Conservation (phyloP, 768 basidiomycete genomes). For the Guyanaporus albipodus region DNA sequence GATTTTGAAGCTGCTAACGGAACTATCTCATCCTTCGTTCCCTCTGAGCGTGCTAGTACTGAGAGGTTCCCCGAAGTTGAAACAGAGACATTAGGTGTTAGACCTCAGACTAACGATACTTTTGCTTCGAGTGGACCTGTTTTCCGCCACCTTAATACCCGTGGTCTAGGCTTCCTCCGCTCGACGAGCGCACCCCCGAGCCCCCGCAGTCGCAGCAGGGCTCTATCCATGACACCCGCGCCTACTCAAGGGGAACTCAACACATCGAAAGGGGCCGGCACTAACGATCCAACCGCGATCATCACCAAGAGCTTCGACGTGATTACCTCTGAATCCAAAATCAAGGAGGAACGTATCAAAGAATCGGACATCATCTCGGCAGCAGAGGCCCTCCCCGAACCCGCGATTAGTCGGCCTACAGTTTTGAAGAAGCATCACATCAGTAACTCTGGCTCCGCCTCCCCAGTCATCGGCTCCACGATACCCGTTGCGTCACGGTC, state of each 20-base stretch:
- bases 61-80: slow-evolving; percentile 29
- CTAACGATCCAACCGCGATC: not conserved
- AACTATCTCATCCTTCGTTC: slow-evolving; percentile 43
- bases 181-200: slow-evolving; percentile 58
- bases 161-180: slow-evolving; percentile 48
- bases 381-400: not conserved
- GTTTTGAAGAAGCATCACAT: slow-evolving; percentile 13
- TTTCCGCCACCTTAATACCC: slow-evolving; percentile 42
- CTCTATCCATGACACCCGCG: slow-evolving; percentile 1
- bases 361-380: not conserved
- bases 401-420: not conserved
- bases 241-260: slow-evolving; percentile 1
- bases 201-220: slow-evolving; percentile 32
- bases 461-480: slow-evolving; percentile 12
- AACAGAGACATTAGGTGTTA: slow-evolving; percentile 3
- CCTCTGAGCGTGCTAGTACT: slow-evolving; percentile 30
- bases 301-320: not conserved
- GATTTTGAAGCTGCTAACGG: slow-evolving; percentile 72
- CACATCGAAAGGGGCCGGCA: not conserved
- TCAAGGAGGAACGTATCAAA: not conserved
- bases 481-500: slow-evolving; percentile 29
- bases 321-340: not conserved
- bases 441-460: slow-evolving; percentile 12
- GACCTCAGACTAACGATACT: slow-evolving; percentile 2
- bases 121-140: slow-evolving; percentile 23